Evolutionary conservation across 352 stramenopile species (phyloP), one percentile per base, ranked within the genome.

Genomic region (Phytophthora chlamydospora): DNA sequence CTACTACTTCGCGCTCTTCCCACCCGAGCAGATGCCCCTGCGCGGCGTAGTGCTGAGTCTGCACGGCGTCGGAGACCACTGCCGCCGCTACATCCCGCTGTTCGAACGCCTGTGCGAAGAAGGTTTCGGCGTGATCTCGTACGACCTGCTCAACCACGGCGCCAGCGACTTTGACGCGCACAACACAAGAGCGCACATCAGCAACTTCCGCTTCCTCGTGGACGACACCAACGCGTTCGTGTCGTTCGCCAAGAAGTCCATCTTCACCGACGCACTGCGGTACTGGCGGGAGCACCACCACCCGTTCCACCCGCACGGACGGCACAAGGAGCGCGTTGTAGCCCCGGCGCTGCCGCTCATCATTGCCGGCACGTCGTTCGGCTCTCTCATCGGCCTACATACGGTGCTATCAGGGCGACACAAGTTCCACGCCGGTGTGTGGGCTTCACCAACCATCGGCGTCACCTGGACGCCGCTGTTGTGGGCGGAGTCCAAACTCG

Each of bases 11-110:
- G 44, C 64, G 13, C 65, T 86, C 29, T 84, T 84, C 53, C 76
- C 78, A 1, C 58, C 74, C 11, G 41, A 66, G 50, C 2, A 39
- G 13, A 65, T 69, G 16, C 43, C 63, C 2, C 53, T 85, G 49
- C 52, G 76, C 8, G 78, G 76, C 32, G 58, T 88, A 34, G 67
- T 85, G 27, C 53, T 88, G 21, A 78, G 76, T 58, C 60, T 88
- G 31, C 76, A 88, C 49, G 78, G 78, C 16, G 73, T 84, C 41
- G 74, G 75, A 38, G 76, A 85, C 54, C 78, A 88, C 60, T 73
- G 65, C 24, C 67, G 75, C 19, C 71, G 78, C 16, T 77, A 82
- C 55, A 65, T 75, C 24, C 62, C 73, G 32, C 43, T 85, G 12
- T 85, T 75, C 56, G 68, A 85, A 56, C 62, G 60, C 5, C 42